A percentile compares a stretch with the other conserved stretches of the same genome.
phyloP scores from a whole-genome alignment of 1,284 basidiomycete species.

The Trametes versicolor region DNA sequence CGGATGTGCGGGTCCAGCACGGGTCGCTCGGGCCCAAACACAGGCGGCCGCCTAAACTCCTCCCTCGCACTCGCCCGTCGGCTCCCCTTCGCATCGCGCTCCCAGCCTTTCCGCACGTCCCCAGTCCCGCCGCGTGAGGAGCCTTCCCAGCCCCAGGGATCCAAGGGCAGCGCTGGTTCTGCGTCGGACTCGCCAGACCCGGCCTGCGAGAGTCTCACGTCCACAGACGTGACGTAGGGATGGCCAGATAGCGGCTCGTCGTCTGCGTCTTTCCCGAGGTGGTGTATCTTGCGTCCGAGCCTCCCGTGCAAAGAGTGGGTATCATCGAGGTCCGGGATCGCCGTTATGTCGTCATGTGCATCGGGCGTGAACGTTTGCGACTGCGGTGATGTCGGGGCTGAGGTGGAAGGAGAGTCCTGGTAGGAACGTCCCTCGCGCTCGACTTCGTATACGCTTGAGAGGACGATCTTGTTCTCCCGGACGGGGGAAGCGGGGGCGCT shows the following conservation, averaged over 20 bases:
- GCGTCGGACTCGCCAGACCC: not conserved
- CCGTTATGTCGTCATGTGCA: not conserved
- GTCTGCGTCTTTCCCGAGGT: not conserved
- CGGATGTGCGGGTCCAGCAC: constrained; percentile 51
- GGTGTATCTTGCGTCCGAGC: not conserved
- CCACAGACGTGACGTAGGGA: not conserved
- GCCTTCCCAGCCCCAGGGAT: constrained; percentile 8
- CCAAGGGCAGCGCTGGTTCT: not conserved
- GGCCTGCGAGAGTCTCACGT: not conserved
- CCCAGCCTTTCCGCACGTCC: not conserved
- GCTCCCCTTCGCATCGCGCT: not conserved
- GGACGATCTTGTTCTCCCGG: not conserved
- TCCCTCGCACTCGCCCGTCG: not conserved
- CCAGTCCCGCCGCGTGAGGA: not conserved
- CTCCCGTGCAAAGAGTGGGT: too few species aligned
- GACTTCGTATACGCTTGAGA: constrained; percentile 5
- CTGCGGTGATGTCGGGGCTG: not conserved
- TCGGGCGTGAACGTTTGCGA: not conserved
- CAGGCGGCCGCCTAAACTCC: constrained; percentile 40
- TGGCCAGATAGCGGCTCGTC: not conserved
- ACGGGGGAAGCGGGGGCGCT: not conserved
- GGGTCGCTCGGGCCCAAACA: constrained; percentile 53
- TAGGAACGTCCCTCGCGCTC: not conserved
- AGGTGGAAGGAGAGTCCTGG: not conserved
- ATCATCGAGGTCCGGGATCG: not conserved